A percentile compares a stretch with the other conserved stretches of the same genome.
Evolutionary conservation across 306 rosid genomes (phyloP).

Genomic region (Sechiopsis laciniata): DNA sequence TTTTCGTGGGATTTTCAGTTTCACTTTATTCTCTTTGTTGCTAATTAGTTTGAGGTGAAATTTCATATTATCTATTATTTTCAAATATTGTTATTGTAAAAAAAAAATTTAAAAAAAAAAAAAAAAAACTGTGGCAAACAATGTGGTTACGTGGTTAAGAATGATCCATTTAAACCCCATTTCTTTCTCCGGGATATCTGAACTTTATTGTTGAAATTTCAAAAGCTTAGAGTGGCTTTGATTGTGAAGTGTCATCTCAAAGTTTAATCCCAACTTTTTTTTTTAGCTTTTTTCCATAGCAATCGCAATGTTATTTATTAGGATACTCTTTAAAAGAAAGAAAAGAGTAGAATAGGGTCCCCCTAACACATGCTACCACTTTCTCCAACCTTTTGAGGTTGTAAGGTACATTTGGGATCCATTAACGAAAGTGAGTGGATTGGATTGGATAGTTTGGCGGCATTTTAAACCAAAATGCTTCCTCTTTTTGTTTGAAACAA

Average conservation of each 20-base stretch:
- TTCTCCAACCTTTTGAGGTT: slow-evolving; percentile 21
- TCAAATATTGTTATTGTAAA: no score
- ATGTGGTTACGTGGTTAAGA: not conserved
- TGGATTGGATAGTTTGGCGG: slow-evolving; percentile 12
- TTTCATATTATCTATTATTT: no score
- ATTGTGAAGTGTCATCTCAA: slow-evolving; percentile 3
- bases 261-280: slow-evolving; percentile 6
- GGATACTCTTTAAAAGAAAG: not conserved
- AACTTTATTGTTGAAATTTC: not conserved
- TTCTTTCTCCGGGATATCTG: not conserved
- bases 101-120: no score
- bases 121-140: not conserved
- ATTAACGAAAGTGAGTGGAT: slow-evolving; percentile 17
- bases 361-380: slow-evolving; percentile 11
- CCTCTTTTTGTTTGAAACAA: slow-evolving; percentile 14
- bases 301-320: not conserved
- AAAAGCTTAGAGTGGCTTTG: not conserved
- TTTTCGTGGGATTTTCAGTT: no score
- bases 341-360: slow-evolving; percentile 1
- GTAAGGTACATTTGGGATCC: slow-evolving; percentile 12
- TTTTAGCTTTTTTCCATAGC: not conserved
- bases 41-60: no score
- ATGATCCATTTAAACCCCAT: not conserved
- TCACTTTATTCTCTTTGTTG: no score
- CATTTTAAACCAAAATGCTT: slow-evolving; percentile 7